Base-by-base conservation (phyloP, 345 rosid genomes). In the Dovyalis caffra region DNA sequence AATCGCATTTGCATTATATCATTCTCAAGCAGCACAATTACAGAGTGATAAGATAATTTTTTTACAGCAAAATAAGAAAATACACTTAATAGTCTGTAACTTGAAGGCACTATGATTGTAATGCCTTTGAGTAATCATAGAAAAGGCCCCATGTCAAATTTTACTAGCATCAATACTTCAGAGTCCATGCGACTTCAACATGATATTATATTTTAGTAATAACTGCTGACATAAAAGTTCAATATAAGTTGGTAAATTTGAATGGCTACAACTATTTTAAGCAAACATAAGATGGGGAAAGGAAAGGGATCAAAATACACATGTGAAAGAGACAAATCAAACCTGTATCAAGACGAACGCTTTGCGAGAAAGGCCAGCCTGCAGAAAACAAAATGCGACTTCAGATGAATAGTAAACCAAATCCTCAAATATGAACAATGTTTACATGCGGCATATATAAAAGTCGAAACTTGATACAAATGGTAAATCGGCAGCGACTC, bases 341-440 rank as follows among this genome's bases (percentile, higher is more conserved):
- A 95, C 99, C 98, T 95, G 99, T 85, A 95, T 93, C 83, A 95
- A 84, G 75, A 93, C 88, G 70, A 95, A 87, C 64, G 93, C 62
- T 85, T 88, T 87, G 74, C 93, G 92, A 32, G 90, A 91, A 66
- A 93, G 87, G 82, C 99, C 96, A 81, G 85, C 94, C 99, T 95
- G 89, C 83, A 89, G 7, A 5, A 56, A 68, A 12, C 74, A 78
- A 56, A 72, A 45, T 47, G 49, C 28, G 66, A 33, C 28, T 32
- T 37, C 77, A 83, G 76, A 62, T 69, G 33, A 51, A 32, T 67
- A 77, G 34, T n/a, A n/a, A n/a, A n/a, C n/a, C n/a, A n/a, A n/a
- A n/a, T n/a, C n/a, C n/a, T n/a, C n/a, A n/a, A n/a, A n/a, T n/a
- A n/a, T n/a, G n/a, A n/a, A n/a, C n/a, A n/a, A n/a, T n/a, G n/a